phyloP scores from a whole-genome alignment of 257 asterid genomes.

The Echites panduratus region DNA sequence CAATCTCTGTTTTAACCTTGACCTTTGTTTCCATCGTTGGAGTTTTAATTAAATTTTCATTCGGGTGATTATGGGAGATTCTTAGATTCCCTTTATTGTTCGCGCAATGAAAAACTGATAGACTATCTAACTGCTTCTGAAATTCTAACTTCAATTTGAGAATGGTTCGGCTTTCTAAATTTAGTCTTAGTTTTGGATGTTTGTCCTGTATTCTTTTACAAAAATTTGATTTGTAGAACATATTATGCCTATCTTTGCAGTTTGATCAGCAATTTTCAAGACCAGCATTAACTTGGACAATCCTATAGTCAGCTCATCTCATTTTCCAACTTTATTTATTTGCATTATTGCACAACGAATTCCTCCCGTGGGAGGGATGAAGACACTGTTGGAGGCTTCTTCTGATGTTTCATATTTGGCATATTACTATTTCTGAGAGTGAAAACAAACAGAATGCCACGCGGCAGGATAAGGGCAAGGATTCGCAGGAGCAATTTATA shows the following conservation, averaged over 20 bases:
- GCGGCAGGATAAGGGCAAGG: constrained; percentile 72
- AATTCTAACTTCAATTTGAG: neutral
- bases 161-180: neutral
- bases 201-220: neutral
- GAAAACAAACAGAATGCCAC: constrained; percentile 39
- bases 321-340: neutral
- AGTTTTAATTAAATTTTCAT: neutral
- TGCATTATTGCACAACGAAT: neutral
- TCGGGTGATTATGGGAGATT: neutral
- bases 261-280: neutral
- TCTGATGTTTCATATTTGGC: constrained; percentile 19
- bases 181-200: neutral
- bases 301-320: neutral
- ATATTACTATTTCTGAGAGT: constrained; percentile 21
- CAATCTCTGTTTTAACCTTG: neutral
- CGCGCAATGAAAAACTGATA: neutral
- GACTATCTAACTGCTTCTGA: neutral
- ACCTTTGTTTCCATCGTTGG: neutral
- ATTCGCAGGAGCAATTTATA: constrained; percentile 69
- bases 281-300: too few species aligned
- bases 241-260: neutral
- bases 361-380: constrained; percentile 8
- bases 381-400: constrained; percentile 29
- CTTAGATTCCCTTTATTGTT: neutral
- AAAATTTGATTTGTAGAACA: neutral